These are phyloP conservation scores for Microbotryum saponariae DNA, from an alignment of 1,284 basidiomycete species.

Conservation along the genomic window DNA sequence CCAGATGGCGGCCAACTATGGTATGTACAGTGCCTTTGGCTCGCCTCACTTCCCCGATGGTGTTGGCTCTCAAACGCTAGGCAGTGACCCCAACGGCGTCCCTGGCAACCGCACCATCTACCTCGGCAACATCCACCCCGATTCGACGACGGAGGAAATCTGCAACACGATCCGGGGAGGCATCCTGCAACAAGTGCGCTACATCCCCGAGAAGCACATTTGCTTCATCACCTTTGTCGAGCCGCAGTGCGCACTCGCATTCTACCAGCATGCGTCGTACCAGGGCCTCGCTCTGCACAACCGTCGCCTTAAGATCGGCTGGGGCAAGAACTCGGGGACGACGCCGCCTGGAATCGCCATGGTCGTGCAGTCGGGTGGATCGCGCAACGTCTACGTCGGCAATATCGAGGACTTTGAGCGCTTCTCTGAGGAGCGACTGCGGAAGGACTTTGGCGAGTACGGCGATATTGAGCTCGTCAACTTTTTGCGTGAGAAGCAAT, in stretches of 20 bases:
- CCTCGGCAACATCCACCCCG: conserved; percentile 77
- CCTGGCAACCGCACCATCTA: conserved; percentile 78
- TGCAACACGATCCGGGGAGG: conserved; percentile 90
- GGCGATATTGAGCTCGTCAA: conserved; percentile 94
- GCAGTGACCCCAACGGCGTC: conserved; percentile 31
- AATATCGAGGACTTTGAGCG: conserved; percentile 81
- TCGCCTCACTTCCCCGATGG: conserved; percentile 38
- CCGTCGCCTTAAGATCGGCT: conserved; percentile 83
- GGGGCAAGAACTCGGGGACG: conserved; percentile 77
- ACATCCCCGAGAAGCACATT: conserved; percentile 90
- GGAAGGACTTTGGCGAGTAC: conserved; percentile 80
- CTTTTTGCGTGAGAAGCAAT: conserved; percentile 91
- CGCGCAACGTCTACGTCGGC: conserved; percentile 74
- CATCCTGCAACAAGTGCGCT: conserved; percentile 71
- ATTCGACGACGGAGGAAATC: conserved; percentile 82
- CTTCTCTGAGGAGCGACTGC: conserved; percentile 75
- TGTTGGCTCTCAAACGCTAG: background rate
- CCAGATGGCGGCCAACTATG: conserved; percentile 33
- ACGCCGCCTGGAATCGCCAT: conserved; percentile 71
- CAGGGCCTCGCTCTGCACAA: conserved; percentile 82
- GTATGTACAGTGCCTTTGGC: conserved; percentile 45
- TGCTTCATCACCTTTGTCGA: conserved; percentile 39
- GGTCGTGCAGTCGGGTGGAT: conserved; percentile 80
- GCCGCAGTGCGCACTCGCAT: conserved; percentile 76
- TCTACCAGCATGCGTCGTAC: conserved; percentile 79